Evolutionary conservation across 2,329 filamentous ascomycete genomes (phyloP).

Genomic region (Emergomyces pasteurianus): DNA sequence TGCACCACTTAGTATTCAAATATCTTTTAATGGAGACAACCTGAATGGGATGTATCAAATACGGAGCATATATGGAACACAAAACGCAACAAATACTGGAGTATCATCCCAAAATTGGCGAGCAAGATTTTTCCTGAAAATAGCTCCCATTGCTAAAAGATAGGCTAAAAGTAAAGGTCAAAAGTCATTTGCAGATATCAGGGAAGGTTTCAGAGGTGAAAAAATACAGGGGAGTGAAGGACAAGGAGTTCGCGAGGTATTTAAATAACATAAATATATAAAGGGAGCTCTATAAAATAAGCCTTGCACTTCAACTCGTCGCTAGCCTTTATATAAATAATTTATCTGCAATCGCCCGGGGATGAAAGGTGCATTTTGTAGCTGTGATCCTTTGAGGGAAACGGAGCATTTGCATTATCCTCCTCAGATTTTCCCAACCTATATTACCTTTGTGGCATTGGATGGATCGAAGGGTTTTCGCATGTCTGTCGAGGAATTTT

Average conservation of each 20-base stretch:
- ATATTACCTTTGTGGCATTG: neutral
- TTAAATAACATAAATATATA: too few species aligned
- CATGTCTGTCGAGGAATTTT: neutral
- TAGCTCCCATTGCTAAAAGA: too few species aligned
- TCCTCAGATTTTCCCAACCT: neutral
- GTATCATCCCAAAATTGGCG: neutral
- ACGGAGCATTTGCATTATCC: neutral
- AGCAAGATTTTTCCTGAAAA: too few species aligned
- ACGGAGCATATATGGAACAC: too few species aligned
- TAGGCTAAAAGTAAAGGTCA: too few species aligned
- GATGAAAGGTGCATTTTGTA: neutral
- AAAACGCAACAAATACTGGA: neutral
- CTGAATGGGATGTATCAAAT: too few species aligned
- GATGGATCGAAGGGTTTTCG: neutral
- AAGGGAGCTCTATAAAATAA: neutral
- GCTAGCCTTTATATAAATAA: neutral
- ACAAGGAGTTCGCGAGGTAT: too few species aligned
- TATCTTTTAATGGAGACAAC: too few species aligned
- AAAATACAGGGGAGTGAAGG: too few species aligned
- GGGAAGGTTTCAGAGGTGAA: too few species aligned
- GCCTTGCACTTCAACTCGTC: neutral
- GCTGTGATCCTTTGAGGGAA: neutral
- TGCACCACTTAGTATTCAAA: too few species aligned
- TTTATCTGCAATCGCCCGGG: neutral
- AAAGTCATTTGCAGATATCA: too few species aligned